Base-by-base conservation (phyloP, 257 asterid genomes). In the Linderniella brevidens region DNA sequence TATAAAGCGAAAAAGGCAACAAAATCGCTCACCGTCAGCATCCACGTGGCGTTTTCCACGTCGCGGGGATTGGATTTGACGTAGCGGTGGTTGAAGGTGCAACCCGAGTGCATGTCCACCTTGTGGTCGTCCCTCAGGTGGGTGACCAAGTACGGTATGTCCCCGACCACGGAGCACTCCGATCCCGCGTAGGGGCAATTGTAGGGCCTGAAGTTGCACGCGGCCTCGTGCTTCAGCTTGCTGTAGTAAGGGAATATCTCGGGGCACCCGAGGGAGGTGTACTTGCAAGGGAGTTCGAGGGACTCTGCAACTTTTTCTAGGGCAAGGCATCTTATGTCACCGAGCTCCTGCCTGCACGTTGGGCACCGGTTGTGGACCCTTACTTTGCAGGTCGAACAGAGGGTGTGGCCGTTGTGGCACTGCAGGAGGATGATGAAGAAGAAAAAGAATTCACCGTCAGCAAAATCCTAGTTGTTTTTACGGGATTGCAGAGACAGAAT, bases 31-130 rank as follows among this genome's bases (percentile, higher is more conserved):
- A 84, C 95, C 36, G 95, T 85, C 69, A 85, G 66, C 93, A 85
- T 85, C 95, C 95, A 85, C 4, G 95, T 85, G 41, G 92, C 95
- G 32, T 85, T 85, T 75, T 85, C 95, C 25, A 85, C 95, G 63
- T 85, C 95, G 42, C 93, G 82, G 25, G 93, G 93, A 74, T 80
- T 85, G 35, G 95, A 80, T 56, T 85, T 85, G 55, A 85, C 93
- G 54, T 80, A 85, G 19, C 92, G 95, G 61, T 85, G 95, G 71
- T 80, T 85, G 67, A 85, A 85, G 12, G 95, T 85, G 75, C 82
- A 85, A 49, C 95, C 93, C 17, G 80, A 75, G 62, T 80, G 95
- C 94, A 83, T 83, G 66, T 79, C 95, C 49, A 83, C 95, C 63
- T 79, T 83, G 77, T 83, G 94, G 61, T 77, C 82, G 63, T 83